Evolutionary conservation across 352 stramenopile genomes (phyloP), one percentile per base, ranked within the genome.

Genomic region (Phytopythium mirpurense): DNA sequence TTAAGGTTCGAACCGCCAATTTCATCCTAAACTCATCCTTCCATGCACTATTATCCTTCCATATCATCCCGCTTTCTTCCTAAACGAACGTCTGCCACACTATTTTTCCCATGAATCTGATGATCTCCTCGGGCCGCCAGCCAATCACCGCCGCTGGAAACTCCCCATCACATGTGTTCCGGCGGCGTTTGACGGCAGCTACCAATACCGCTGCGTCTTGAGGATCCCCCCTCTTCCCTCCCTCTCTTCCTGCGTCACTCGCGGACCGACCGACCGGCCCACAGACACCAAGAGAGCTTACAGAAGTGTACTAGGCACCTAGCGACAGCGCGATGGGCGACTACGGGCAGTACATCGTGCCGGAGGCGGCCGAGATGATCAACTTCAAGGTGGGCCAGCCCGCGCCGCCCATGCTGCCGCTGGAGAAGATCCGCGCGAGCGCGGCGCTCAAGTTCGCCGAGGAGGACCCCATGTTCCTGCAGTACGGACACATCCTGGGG

Each of bases 341-440:
- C 61, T 93, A 90, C 65, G 83, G 79, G 35, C 83, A 93, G 54
- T 93, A 93, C 65, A 67, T 90, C 38, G 83, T 93, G 60, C 83
- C 82, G 23, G 78, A 70, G 70, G 76, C 78, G 37, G 76, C 83
- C 19, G 69, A 82, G 59, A 88, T 89, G 77, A 90, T 96, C 62
- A 96, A 96, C 80, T 96, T 96, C 72, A 93, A 93, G 68, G 83
- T 96, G 27, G 86, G 86, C 38, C 83, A 94, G 67, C 86, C 86
- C 4, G 83, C 86, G 6, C 29, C 64, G 10, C 70, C 74, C 27
- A 91, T 96, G 83, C 79, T 96, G 57, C 86, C 86, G 40, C 74
- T 96, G 47, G 83, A 91, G 68, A 86, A 87, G 68, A 92, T 96
- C 67, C 83, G 86, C 54, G 68, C 88, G 67, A 65, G 74, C 11